Evolutionary conservation across 2,329 filamentous ascomycete genomes (phyloP).

Genomic region (Chaetomium sp.): DNA sequence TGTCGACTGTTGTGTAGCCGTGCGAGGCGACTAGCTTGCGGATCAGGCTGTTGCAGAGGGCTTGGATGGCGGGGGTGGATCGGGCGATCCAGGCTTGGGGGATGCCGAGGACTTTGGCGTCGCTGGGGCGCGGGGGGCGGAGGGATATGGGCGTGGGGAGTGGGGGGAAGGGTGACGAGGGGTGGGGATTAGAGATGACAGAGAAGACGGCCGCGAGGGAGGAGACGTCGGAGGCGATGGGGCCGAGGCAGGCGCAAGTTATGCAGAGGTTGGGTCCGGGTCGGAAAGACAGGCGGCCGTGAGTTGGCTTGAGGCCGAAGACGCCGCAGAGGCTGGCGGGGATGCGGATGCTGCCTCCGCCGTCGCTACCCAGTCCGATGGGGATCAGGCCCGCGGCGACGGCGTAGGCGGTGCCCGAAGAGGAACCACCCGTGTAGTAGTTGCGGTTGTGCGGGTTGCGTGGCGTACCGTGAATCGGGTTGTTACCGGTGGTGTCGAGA

Average conservation of each 20-base stretch:
- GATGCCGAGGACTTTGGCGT: slow-evolving; percentile 61
- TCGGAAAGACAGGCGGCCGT: slow-evolving; percentile 64
- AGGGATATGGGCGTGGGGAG: slow-evolving; percentile 37
- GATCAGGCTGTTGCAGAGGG: slow-evolving; percentile 48
- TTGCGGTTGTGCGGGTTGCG: slow-evolving; percentile 70
- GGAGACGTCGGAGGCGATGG: slow-evolving; percentile 66
- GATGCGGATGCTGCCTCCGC: slow-evolving; percentile 73
- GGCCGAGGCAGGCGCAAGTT: slow-evolving; percentile 67
- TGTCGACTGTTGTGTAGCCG: slow-evolving; percentile 57
- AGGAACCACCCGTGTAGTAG: slow-evolving; percentile 79
- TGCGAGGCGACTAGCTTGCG: slow-evolving; percentile 55
- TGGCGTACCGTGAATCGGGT: slow-evolving; percentile 72
- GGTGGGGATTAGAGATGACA: slow-evolving; percentile 65
- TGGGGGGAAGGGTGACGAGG: slow-evolving; percentile 57
- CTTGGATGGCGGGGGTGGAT: slow-evolving; percentile 47
- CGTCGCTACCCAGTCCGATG: slow-evolving; percentile 71
- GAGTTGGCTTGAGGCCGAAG: slow-evolving; percentile 73
- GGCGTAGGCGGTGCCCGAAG: slow-evolving; percentile 71
- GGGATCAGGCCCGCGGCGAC: slow-evolving; percentile 71
- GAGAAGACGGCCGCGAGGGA: slow-evolving; percentile 68
- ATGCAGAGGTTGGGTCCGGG: slow-evolving; percentile 62
- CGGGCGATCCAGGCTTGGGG: slow-evolving; percentile 64
- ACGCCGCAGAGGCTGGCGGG: slow-evolving; percentile 72
- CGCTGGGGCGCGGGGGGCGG: slow-evolving; percentile 23
- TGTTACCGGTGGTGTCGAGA: slow-evolving; percentile 75